phyloP scores from a whole-genome alignment of 257 asterid genomes.

The Solanum paucissectum region DNA sequence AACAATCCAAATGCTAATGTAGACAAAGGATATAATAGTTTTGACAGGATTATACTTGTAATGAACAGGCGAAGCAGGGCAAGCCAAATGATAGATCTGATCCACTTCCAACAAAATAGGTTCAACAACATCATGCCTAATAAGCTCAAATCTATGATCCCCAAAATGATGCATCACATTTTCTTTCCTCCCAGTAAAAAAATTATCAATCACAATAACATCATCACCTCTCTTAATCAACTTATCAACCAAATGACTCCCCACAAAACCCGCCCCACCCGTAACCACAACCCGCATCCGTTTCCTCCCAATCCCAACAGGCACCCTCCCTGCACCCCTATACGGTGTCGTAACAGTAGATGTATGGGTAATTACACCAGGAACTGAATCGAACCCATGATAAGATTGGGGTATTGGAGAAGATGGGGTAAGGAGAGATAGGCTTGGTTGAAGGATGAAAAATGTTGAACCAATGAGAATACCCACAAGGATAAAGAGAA shows the following conservation, averaged over 20 bases:
- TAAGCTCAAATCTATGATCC: constrained; percentile 28
- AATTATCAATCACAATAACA: constrained; percentile 34
- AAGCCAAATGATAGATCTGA: constrained; percentile 32
- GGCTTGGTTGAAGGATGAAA: constrained; percentile 55
- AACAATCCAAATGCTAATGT: neutral
- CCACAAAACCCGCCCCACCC: constrained; percentile 38
- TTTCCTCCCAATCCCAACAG: constrained; percentile 18
- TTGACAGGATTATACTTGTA: constrained; percentile 36
- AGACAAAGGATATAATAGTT: constrained; percentile 26
- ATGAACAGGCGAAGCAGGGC: constrained; percentile 40
- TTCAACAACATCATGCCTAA: constrained; percentile 34
- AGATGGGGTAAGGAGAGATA: neutral
- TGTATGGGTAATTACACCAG: neutral
- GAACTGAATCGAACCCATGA: neutral
- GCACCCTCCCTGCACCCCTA: constrained; percentile 8
- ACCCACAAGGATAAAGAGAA: constrained; percentile 68
- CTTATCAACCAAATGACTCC: constrained; percentile 36
- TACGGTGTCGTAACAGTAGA: neutral
- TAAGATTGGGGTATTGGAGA: constrained; percentile 19
- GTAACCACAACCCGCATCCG: constrained; percentile 31
- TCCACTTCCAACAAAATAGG: constrained; percentile 38
- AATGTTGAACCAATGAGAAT: constrained; percentile 68
- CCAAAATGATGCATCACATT: constrained; percentile 33
- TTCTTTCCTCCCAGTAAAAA: constrained; percentile 37
- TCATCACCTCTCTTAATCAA: constrained; percentile 30